Evolutionary conservation across 2,329 filamentous ascomycete species (phyloP).

Genomic region (Arthrobotrys megalospora): DNA sequence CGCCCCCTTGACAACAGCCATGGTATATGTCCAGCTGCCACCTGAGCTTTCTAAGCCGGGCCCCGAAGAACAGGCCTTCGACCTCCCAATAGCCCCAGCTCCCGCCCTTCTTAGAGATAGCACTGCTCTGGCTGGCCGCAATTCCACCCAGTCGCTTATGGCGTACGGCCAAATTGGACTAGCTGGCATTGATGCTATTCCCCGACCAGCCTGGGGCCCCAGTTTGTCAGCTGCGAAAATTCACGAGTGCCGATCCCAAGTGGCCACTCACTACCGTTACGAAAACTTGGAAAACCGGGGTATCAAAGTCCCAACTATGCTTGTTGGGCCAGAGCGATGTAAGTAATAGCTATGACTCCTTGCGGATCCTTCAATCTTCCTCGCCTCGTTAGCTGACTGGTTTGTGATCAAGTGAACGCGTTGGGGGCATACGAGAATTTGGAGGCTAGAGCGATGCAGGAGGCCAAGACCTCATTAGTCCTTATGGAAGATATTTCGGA

Average conservation of each 20-base stretch:
- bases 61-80: too few relatives aligned
- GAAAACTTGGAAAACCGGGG: neutral
- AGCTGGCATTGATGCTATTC: conserved; percentile 2
- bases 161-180: conserved; percentile 22
- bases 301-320: conserved; percentile 19
- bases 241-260: neutral
- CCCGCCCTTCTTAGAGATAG: too few relatives aligned
- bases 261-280: neutral
- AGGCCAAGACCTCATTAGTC: neutral
- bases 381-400: neutral
- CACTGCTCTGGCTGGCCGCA: too few relatives aligned
- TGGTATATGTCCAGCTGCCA: neutral
- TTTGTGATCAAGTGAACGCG: neutral
- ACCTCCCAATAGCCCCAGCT: too few relatives aligned
- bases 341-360: conserved; percentile 1
- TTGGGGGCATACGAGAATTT: neutral
- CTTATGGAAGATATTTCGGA: too few relatives aligned
- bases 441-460: neutral
- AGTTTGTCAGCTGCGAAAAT: neutral
- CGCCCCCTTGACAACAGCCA: neutral
- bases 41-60: neutral
- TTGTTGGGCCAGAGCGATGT: conserved; percentile 25
- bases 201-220: neutral
- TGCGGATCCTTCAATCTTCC: too few relatives aligned
- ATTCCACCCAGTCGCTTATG: neutral